A percentile compares a stretch with the other conserved stretches of the same genome.
phyloP scores from a whole-genome alignment of 495 filamentous ascomycete species.

The Alectoria sarmentosa region DNA sequence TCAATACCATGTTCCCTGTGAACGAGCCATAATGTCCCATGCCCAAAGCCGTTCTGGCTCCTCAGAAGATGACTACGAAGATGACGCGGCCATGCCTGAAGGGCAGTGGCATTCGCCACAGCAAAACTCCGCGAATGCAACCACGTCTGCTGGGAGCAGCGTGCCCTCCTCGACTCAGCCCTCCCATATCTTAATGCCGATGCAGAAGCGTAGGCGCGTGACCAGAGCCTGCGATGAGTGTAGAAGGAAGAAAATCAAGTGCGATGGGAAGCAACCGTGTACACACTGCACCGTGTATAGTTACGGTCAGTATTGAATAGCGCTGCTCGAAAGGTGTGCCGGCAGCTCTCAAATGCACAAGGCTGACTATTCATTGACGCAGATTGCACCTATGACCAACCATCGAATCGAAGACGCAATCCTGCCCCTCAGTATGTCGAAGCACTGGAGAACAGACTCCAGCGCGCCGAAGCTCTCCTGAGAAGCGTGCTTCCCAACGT shows the following conservation, averaged over 20 bases:
- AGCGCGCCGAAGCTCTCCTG: slow-evolving; percentile 76
- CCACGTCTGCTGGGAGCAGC: background rate
- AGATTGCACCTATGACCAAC: slow-evolving; percentile 99
- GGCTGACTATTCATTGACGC: slow-evolving; percentile 5
- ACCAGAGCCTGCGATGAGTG: slow-evolving; percentile 67
- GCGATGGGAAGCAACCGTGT: slow-evolving; percentile 95
- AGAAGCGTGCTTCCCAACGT: slow-evolving; percentile 75
- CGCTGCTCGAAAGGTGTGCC: background rate
- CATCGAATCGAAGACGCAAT: slow-evolving; percentile 90
- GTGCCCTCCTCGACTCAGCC: slow-evolving; percentile 2
- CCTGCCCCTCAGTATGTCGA: slow-evolving; percentile 94
- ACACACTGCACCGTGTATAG: slow-evolving; percentile 97
- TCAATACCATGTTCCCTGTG: background rate
- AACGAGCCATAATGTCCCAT: slow-evolving; percentile 9
- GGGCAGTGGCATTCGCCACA: slow-evolving; percentile 10
- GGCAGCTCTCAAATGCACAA: background rate
- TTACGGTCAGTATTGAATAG: slow-evolving; percentile 64
- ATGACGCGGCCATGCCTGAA: slow-evolving; percentile 15
- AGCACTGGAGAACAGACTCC: slow-evolving; percentile 74
- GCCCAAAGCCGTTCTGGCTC: slow-evolving; percentile 15
- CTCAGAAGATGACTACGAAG: slow-evolving; percentile 19
- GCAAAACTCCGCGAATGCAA: background rate
- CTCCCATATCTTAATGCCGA: slow-evolving; percentile 7
- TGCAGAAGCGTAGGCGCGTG: slow-evolving; percentile 30
- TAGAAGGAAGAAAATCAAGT: slow-evolving; percentile 96